Conservation (phyloP, 208 protist species). For the Sergeia podlipaevii region DNA sequence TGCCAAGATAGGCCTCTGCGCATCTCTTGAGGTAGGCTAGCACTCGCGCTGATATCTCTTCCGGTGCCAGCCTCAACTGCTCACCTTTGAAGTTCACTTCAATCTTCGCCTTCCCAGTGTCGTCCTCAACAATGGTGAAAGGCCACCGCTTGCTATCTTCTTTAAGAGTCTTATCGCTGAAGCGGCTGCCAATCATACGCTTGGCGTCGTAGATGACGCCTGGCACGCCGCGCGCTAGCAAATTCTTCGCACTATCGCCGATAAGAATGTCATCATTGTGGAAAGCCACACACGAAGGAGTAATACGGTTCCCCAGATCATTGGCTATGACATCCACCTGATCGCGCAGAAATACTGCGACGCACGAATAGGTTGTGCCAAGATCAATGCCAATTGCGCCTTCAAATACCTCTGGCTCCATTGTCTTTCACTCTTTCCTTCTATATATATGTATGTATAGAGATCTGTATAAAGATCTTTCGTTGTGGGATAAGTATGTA, state of each 20-base stretch:
- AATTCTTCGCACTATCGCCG: slow-evolving; percentile 95
- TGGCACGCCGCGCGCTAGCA: slow-evolving; percentile 83
- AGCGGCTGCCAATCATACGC: slow-evolving; percentile 92
- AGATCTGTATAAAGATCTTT: slow-evolving; percentile 1
- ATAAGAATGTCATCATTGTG: slow-evolving; percentile 94
- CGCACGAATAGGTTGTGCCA: slow-evolving; percentile 96
- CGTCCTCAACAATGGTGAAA: slow-evolving; percentile 82
- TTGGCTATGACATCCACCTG: slow-evolving; percentile 98
- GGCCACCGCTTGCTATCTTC: slow-evolving; percentile 94
- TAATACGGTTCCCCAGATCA: slow-evolving; percentile 99
- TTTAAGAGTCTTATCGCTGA: slow-evolving; percentile 86
- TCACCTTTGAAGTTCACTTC: slow-evolving; percentile 54
- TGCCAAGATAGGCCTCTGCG: slow-evolving; percentile 91
- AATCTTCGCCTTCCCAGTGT: slow-evolving; percentile 39
- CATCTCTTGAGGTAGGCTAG: slow-evolving; percentile 97
- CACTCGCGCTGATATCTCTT: slow-evolving; percentile 97
- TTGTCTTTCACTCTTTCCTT: slow-evolving; percentile 3
- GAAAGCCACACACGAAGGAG: slow-evolving; percentile 99
- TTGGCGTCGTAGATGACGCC: slow-evolving; percentile 97
- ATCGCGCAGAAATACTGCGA: slow-evolving; percentile 84
- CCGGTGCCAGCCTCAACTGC: slow-evolving; percentile 83
- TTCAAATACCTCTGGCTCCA: slow-evolving; percentile 32
- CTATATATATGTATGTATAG: slow-evolving; percentile 10
- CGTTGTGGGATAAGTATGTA: no score
- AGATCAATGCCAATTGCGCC: slow-evolving; percentile 92